phyloP scores from a whole-genome alignment of 2,329 filamentous ascomycete genomes.

The Ophiostoma perfectum region DNA sequence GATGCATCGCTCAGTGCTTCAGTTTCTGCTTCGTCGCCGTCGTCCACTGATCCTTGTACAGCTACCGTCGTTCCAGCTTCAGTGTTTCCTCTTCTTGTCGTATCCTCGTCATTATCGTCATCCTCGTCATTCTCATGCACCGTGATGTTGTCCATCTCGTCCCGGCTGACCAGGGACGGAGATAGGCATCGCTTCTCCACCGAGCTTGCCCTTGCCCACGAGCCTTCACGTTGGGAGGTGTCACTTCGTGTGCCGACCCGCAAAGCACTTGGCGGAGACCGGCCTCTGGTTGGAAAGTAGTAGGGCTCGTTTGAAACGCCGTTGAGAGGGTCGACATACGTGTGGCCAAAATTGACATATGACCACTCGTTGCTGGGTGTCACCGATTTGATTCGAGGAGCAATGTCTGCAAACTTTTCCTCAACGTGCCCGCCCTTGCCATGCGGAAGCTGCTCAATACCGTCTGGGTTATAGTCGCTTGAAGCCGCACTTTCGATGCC shows the following conservation, averaged over 20 bases:
- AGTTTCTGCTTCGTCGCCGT: no score
- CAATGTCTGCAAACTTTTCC: conserved; percentile 33
- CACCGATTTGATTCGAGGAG: conserved; percentile 38
- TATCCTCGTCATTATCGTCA: neutral
- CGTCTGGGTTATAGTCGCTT: neutral
- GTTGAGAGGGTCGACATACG: conserved; percentile 35
- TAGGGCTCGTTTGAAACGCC: conserved; percentile 39
- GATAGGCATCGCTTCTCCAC: neutral
- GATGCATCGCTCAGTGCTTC: no score
- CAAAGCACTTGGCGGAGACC: conserved; percentile 43
- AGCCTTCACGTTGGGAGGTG: neutral
- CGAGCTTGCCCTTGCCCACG: conserved; percentile 6
- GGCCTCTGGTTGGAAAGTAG: conserved; percentile 46
- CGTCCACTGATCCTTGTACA: no score
- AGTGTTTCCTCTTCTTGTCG: no score
- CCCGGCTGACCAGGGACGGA: neutral
- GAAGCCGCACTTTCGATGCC: conserved; percentile 1
- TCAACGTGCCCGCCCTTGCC: conserved; percentile 38
- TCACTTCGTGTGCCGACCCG: neutral
- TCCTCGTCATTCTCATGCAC: neutral
- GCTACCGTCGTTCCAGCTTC: no score
- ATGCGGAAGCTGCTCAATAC: neutral
- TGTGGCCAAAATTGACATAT: conserved; percentile 35
- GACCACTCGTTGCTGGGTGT: conserved; percentile 43
- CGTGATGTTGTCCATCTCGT: neutral